Evolutionary conservation across 2,329 filamentous ascomycete genomes (phyloP), one percentile per base, ranked within the genome.

Genomic region (Ampelomyces quisqualis): DNA sequence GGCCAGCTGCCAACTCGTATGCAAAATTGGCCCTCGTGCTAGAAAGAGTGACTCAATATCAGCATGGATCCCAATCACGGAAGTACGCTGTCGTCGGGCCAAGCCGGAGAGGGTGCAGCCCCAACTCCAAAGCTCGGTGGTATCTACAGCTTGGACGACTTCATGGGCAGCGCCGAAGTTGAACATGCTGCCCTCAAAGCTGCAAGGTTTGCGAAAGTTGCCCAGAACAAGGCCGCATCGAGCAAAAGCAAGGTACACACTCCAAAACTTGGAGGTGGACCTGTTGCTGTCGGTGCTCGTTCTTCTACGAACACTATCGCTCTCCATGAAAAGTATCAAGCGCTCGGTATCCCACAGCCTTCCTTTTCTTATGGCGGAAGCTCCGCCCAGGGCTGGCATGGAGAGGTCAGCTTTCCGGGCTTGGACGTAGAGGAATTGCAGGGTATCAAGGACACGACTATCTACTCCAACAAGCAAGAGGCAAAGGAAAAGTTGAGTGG

Each of bases 401-500:
- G 51, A 2, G 51, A 40, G 15, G 43, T 67, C 10, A 39, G 32
- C 3, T 61, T 69, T 28, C 48, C 53, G 2, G 50, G 50, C 8
- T 27, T 60, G 3, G 30, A 43, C 1, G 43, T 30, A 2, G 37
- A 40, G 4, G 52, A 55, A 24, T 19, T 53, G 10, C 53, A 60
- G 11, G 42, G 42, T 5, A 72, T 60, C 46, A 49, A 53, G 20
- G 22, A n/a, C 14, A 22, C 21, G 5, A 14, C 19, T 9, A 6
- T 14, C 3, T 40, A 28, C 17, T 5, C 30, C 7, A 69, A 58
- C 27, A 73, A 75, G 55, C 69, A 68, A 43, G 68, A 70, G 33
- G 71, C 68, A 0, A 73, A 72, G 40, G 72, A 74, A 41, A 62
- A 54, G 2, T 36, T 69, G 11, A 67, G 65, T 28, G 60, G 61